A percentile compares a stretch with the other conserved stretches of the same genome.
phyloP scores from a whole-genome alignment of 345 rosid species.

The Kernera saxatilis region DNA sequence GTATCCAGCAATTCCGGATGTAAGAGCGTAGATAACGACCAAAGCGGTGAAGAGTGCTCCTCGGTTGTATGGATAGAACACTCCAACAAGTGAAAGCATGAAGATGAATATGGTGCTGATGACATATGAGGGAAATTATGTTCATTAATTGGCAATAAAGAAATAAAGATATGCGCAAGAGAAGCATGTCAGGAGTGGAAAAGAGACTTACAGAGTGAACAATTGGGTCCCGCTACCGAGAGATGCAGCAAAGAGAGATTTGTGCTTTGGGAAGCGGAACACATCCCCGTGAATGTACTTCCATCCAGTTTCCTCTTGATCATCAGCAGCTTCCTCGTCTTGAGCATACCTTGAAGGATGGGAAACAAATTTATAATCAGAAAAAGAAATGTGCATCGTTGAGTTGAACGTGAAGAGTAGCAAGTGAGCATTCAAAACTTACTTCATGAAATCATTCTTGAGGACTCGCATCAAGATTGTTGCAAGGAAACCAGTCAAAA shows the following conservation, averaged over 20 bases:
- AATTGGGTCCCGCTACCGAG: constrained; percentile 79
- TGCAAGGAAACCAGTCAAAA: constrained; percentile 86
- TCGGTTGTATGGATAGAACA: constrained; percentile 86
- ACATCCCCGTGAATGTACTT: constrained; percentile 86
- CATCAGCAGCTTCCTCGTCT: constrained; percentile 88
- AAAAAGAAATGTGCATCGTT: background rate
- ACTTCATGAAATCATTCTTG: constrained; percentile 91
- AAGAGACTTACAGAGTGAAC: constrained; percentile 65
- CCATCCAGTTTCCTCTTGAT: constrained; percentile 92
- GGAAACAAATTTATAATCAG: background rate
- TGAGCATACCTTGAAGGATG: constrained; percentile 52
- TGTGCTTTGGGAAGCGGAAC: constrained; percentile 64
- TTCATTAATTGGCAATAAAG: background rate
- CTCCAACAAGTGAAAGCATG: constrained; percentile 84
- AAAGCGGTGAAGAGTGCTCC: constrained; percentile 89
- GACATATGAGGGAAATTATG: background rate
- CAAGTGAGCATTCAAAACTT: constrained; percentile 22
- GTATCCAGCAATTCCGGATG: constrained; percentile 89
- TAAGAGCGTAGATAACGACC: constrained; percentile 82
- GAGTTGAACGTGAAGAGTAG: background rate
- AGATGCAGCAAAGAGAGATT: constrained; percentile 71
- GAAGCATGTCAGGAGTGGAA: background rate
- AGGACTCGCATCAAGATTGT: constrained; percentile 88
- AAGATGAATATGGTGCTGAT: constrained; percentile 72
- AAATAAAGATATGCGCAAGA: background rate